Evolutionary conservation across 2,329 filamentous ascomycete species (phyloP).

Genomic region (Hymenoscyphus linearis): DNA sequence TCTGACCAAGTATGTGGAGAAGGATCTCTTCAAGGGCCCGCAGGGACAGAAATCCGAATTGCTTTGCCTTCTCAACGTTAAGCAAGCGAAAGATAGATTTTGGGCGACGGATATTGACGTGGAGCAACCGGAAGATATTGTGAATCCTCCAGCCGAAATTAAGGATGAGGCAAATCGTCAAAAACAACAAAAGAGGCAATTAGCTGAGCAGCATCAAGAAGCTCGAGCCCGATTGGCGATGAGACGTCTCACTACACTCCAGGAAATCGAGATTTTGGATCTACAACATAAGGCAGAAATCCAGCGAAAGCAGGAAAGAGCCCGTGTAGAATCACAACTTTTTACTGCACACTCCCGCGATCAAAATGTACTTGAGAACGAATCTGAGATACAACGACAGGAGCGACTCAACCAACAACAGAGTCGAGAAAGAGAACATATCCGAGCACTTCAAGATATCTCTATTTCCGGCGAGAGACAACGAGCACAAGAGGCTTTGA

Average conservation of each 20-base stretch:
- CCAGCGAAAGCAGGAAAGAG: too few species aligned
- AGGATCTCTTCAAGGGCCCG: constrained; percentile 15
- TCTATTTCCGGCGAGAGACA: constrained; percentile 7
- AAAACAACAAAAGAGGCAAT: constrained; percentile 12
- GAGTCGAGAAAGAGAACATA: constrained; percentile 6
- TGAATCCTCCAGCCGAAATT: constrained; percentile 13
- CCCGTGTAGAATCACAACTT: too few species aligned
- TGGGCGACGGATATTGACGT: constrained; percentile 16
- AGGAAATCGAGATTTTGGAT: constrained; percentile 13
- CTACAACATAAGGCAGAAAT: background rate
- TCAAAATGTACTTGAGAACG: constrained; percentile 8
- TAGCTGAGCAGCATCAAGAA: constrained; percentile 13
- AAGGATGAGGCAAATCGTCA: constrained; percentile 15
- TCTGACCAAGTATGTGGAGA: constrained; percentile 54
- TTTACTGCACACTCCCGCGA: constrained; percentile 1
- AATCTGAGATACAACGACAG: constrained; percentile 5
- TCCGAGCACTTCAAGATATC: constrained; percentile 5
- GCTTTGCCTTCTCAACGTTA: constrained; percentile 10
- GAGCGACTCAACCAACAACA: background rate
- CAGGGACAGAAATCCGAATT: constrained; percentile 14
- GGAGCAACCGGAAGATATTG: constrained; percentile 13
- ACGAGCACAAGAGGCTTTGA: constrained; percentile 3
- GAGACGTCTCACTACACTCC: constrained; percentile 6
- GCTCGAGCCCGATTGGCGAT: constrained; percentile 6
- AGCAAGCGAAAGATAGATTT: constrained; percentile 14